Conservation (phyloP, 192 early-diverging fungal species). For the Coemansia asiatica region DNA sequence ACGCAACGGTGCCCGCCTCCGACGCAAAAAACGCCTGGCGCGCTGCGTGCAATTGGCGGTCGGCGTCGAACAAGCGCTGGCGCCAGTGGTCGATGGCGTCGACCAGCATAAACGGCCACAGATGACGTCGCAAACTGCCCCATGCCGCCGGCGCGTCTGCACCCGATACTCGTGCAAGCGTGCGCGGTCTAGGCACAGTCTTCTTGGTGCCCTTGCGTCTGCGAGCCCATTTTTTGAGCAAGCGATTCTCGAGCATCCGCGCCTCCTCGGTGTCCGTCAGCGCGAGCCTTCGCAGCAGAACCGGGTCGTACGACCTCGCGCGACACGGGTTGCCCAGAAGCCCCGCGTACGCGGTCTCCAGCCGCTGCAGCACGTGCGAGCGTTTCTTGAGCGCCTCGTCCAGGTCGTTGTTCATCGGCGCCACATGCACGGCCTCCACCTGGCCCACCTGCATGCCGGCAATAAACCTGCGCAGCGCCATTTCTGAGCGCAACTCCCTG, state of each 20-base stretch:
- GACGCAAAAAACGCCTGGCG: constrained; percentile 14
- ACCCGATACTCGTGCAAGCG: neutral
- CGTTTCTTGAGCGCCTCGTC: constrained; percentile 58
- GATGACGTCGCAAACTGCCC: constrained; percentile 1
- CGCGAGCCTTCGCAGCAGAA: constrained; percentile 35
- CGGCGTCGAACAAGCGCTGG: constrained; percentile 55
- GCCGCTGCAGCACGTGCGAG: constrained; percentile 33
- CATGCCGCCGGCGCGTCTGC: neutral
- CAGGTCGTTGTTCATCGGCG: constrained; percentile 55
- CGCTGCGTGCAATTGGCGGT: constrained; percentile 52
- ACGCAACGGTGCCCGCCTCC: constrained; percentile 58
- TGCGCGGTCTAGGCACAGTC: constrained; percentile 11
- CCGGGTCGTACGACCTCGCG: constrained; percentile 64
- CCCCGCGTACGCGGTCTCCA: constrained; percentile 60
- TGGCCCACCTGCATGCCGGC: constrained; percentile 59
- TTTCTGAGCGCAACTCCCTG: constrained; percentile 57
- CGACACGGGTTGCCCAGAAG: constrained; percentile 72
- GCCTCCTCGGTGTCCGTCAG: constrained; percentile 34
- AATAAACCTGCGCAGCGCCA: constrained; percentile 60
- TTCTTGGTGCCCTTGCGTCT: neutral
- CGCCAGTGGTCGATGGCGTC: constrained; percentile 70
- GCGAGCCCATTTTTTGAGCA: constrained; percentile 36
- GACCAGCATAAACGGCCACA: constrained; percentile 32
- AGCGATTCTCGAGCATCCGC: constrained; percentile 26
- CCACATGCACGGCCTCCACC: constrained; percentile 66